Base-by-base conservation (phyloP, 2,329 filamentous ascomycete genomes). In the Blastomyces percursus region DNA sequence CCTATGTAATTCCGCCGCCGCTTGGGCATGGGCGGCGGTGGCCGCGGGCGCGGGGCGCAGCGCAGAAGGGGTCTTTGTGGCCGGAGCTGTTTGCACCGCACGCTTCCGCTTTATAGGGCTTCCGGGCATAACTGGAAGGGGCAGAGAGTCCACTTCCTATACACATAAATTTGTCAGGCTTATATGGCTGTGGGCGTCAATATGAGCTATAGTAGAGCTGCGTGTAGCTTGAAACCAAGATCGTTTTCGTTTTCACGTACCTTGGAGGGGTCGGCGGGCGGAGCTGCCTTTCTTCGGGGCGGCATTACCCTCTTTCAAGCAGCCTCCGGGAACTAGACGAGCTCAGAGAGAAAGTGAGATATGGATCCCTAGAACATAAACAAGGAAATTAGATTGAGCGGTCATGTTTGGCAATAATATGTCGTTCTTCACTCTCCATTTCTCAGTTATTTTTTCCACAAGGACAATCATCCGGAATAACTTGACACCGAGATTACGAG, bases 281-380 rank as follows among this genome's bases (percentile, higher is more conserved):
- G 66, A 64, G 70, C 71, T 56, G 71, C 69, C 69, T 71, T 73
- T 68, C 68, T 73, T 65, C 73, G 73, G 64, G 74, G 74, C 65
- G 74, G 72, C 74, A 77, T 76, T 61, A 62, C 21, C 11, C 35
- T 14, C 32, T 30, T 48, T 51, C 24, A 14, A 16, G 48, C 11
- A 2, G 21, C 48, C 48, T 30, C 16, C 12, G 48, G 3, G 12
- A 30, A 30, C 30, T 51, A 51, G 21, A 7, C 21, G 11, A 30
- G 24, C 21, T 51, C 11, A 8, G 48, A 51, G 12, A 27, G 12
- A 24, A 24, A 51, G 21, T 12, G 14, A 14, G 48, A 14, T 51
- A 51, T 40, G 38, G n/a, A n/a, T 19, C 16, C 35, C 16, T 6
- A 27, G 27, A 19, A n/a, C 30, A 30, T 12, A 48, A 5, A 35